phyloP scores from a whole-genome alignment of 257 asterid genomes.

The Hygrophila difformis region DNA sequence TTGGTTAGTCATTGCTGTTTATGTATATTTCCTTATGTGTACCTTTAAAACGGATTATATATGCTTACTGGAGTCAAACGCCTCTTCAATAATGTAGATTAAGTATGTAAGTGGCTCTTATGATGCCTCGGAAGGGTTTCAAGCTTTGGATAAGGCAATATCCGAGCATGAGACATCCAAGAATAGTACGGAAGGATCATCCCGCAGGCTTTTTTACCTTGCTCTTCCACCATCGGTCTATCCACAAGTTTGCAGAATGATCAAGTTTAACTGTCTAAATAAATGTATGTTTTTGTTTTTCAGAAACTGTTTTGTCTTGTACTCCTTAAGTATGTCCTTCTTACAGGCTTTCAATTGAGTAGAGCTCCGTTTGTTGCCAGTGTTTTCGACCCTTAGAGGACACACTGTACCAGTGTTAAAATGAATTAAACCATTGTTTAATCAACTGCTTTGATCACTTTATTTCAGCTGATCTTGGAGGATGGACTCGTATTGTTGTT shows the following conservation, averaged over 20 bases:
- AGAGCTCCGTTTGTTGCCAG: conserved; percentile 6
- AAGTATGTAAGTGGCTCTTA: conserved; percentile 90
- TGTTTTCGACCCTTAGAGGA: neutral
- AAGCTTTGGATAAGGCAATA: conserved; percentile 71
- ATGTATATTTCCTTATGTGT: conserved; percentile 6
- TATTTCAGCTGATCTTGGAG: conserved; percentile 83
- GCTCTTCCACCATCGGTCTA: conserved; percentile 99
- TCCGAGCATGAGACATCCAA: conserved; percentile 69
- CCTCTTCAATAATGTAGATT: conserved; percentile 41
- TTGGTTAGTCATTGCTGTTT: conserved; percentile 47
- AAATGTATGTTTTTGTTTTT: conserved; percentile 42
- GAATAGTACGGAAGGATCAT: conserved; percentile 57
- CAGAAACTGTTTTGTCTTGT: neutral
- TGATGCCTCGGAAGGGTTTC: conserved; percentile 83
- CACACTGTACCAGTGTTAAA: conserved; percentile 5
- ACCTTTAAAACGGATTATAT: neutral
- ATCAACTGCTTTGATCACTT: neutral
- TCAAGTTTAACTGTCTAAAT: conserved; percentile 59
- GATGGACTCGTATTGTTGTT: conserved; percentile 97
- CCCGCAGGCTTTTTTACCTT: conserved; percentile 89
- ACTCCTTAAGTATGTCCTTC: conserved; percentile 6
- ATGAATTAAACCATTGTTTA: neutral
- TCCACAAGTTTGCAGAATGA: conserved; percentile 96
- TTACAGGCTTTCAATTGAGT: neutral
- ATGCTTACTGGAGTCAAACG: neutral